Evolutionary conservation across 306 rosid species (phyloP).

Genomic region (Acacia acuminata): DNA sequence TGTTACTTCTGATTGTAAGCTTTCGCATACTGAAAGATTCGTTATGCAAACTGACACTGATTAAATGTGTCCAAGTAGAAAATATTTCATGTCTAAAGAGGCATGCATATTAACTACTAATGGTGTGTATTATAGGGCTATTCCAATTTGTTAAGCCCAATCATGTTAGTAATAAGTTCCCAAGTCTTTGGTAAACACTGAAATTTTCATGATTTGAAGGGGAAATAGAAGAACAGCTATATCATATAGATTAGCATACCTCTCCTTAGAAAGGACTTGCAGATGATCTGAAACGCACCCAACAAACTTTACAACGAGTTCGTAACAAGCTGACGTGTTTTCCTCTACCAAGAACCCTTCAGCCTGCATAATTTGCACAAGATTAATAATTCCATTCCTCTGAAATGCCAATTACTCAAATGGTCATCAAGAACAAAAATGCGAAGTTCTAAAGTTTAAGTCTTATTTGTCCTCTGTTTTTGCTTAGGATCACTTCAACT

Average conservation of each 20-base stretch:
- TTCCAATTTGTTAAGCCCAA: no score
- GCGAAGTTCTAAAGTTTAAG: not conserved
- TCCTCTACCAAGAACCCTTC: conserved; percentile 75
- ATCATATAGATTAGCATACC: conserved; percentile 39
- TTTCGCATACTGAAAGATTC: no score
- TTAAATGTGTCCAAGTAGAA: no score
- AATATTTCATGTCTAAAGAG: no score
- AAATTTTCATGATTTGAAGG: not conserved
- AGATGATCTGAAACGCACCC: conserved; percentile 47
- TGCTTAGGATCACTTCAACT: not conserved
- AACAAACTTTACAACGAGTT: conserved; percentile 46
- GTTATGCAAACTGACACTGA: no score
- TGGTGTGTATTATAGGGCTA: no score
- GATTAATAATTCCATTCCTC: not conserved
- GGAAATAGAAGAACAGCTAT: not conserved
- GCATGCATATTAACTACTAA: no score
- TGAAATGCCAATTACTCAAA: not conserved
- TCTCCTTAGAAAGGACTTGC: conserved; percentile 52
- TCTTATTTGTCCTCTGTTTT: not conserved
- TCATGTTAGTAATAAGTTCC: no score
- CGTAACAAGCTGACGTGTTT: conserved; percentile 60
- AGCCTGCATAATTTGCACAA: conserved; percentile 52
- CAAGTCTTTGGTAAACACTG: no score
- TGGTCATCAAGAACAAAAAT: not conserved
- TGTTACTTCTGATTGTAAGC: no score